A percentile compares a stretch with the other conserved stretches of the same genome.
phyloP scores from a whole-genome alignment of 2,329 filamentous ascomycete species.

The Aspergillus floridensis region DNA sequence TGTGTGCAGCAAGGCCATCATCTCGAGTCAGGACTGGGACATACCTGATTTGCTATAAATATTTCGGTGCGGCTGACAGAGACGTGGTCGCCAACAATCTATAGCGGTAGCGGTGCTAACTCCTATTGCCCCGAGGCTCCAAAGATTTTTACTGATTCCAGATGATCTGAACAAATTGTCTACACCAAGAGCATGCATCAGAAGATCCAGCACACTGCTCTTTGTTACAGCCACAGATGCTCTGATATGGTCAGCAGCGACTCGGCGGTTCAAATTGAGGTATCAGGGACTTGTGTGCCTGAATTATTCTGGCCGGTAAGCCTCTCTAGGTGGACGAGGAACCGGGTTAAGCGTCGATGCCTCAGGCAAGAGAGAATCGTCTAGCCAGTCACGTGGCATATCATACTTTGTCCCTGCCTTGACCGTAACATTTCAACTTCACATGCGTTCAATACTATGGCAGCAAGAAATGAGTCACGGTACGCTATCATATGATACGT shows the following conservation, averaged over 20 bases:
- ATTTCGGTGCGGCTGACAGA: not conserved
- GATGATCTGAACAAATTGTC: slow-evolving; percentile 14
- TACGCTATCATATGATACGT: too few species aligned
- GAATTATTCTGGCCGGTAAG: not conserved
- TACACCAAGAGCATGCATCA: slow-evolving; percentile 20
- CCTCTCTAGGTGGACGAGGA: not conserved
- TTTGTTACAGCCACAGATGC: not conserved
- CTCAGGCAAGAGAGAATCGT: not conserved
- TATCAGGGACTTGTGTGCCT: not conserved
- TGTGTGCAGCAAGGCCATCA: not conserved
- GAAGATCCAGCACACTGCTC: not conserved
- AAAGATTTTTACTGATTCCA: slow-evolving; percentile 15
- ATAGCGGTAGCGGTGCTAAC: slow-evolving; percentile 1
- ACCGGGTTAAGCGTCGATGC: not conserved
- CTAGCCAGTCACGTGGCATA: not conserved
- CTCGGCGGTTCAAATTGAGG: not conserved
- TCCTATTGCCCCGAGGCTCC: slow-evolving; percentile 9
- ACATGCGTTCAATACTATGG: too few species aligned
- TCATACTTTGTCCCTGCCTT: too few species aligned
- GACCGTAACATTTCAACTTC: too few species aligned
- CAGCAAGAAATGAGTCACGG: too few species aligned
- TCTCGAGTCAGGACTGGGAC: not conserved
- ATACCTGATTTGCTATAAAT: not conserved
- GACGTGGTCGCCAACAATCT: slow-evolving; percentile 11
- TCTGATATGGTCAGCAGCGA: not conserved